Conservation (phyloP, 345 rosid genomes). For the Gossypium turneri region DNA sequence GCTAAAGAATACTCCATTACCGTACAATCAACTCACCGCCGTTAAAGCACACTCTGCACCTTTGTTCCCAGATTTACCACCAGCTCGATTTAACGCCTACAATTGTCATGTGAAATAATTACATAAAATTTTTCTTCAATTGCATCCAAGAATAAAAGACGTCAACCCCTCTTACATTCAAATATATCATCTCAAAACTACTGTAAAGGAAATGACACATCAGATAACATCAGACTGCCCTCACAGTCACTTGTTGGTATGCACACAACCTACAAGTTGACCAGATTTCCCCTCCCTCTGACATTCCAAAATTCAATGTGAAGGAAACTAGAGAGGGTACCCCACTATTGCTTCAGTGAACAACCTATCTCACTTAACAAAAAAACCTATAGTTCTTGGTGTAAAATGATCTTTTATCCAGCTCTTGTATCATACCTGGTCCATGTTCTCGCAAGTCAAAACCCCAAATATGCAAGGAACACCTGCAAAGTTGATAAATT, state of each 20-base stretch:
- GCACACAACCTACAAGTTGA: background rate
- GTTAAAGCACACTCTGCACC: constrained; percentile 93
- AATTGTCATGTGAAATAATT: background rate
- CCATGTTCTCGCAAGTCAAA: constrained; percentile 94
- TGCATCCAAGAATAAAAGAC: background rate
- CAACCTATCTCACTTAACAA: no score
- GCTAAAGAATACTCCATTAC: background rate
- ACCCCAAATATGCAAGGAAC: constrained; percentile 97
- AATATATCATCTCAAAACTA: constrained; percentile 1
- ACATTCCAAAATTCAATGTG: background rate
- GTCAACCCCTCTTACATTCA: background rate
- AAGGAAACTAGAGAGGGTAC: background rate
- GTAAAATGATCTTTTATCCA: constrained; percentile 12
- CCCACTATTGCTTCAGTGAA: background rate
- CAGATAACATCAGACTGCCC: background rate
- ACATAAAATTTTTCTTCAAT: background rate
- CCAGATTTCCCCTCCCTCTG: background rate
- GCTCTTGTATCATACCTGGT: constrained; percentile 49
- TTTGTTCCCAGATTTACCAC: constrained; percentile 93
- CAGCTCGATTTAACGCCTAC: constrained; percentile 93
- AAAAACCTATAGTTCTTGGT: background rate
- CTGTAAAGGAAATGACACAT: background rate
- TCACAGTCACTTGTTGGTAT: background rate
- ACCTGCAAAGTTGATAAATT: constrained; percentile 41
- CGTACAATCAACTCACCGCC: constrained; percentile 54